Percentiles rank a stretch among this genome's conserved stretches.
These are phyloP conservation scores for Calendula officinalis DNA, from an alignment of 129 eudicot species.

Conservation along the genomic window DNA sequence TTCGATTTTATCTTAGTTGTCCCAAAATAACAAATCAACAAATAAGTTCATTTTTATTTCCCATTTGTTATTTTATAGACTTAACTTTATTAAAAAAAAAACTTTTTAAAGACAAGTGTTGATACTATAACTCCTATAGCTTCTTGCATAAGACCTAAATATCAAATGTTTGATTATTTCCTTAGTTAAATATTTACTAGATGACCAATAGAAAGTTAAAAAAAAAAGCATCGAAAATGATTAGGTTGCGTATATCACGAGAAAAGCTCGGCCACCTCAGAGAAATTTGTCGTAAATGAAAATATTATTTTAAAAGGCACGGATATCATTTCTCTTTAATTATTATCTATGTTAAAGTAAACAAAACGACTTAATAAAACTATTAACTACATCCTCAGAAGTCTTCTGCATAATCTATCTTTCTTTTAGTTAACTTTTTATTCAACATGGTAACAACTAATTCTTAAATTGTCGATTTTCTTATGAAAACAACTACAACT, in stretches of 20 bases:
- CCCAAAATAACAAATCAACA: constrained; percentile 16
- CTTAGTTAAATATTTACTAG: too few species aligned
- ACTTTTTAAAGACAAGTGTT: constrained; percentile 3
- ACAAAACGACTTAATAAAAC: not conserved
- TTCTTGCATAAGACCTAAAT: too few species aligned
- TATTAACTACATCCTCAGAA: not conserved
- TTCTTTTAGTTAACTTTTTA: not conserved
- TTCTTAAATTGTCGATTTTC: too few species aligned
- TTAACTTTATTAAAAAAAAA: constrained; percentile 4
- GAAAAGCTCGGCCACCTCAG: too few species aligned
- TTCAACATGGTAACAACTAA: not conserved
- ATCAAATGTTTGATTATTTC: too few species aligned
- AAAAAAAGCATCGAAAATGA: too few species aligned
- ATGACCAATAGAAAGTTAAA: too few species aligned
- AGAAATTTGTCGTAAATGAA: too few species aligned
- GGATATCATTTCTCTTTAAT: not conserved
- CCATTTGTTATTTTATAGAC: constrained; percentile 18
- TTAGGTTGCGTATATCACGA: too few species aligned
- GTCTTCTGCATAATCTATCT: too few species aligned
- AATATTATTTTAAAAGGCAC: too few species aligned
- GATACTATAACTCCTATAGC: constrained; percentile 4
- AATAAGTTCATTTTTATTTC: constrained; percentile 6
- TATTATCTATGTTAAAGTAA: not conserved
- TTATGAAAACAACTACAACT: not conserved
- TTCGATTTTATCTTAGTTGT: constrained; percentile 28